Evolutionary conservation across 805 yeast genomes (phyloP), one percentile per base, ranked within the genome.

Genomic region (Candida coquimbonensis): DNA sequence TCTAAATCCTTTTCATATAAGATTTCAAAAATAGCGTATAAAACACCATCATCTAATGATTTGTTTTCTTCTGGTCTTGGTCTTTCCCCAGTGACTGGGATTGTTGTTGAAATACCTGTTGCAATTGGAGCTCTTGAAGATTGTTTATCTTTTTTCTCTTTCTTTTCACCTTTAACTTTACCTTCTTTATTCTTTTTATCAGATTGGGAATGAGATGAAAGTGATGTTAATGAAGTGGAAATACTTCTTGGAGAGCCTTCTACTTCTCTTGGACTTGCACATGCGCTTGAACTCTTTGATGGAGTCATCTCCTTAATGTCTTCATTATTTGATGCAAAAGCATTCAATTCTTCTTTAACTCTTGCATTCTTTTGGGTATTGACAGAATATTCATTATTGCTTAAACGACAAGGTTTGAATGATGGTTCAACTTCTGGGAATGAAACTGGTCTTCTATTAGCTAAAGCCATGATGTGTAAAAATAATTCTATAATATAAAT

Each of bases 1-100:
- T 74, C 75, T 1, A 81, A 66, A 59, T 86, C 95, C 50, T 74
- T 69, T 49, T 83, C 90, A 63, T 68, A 83, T 47, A 86, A 64
- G 42, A 85, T 84, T 47, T 78, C 74, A 58, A 86, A 84, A 45
- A 86, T 86, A 7, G 90, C 89, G 62, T 70, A 79, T 45, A 86
- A 67, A 16, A 86, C 93, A 52, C 81, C 83, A 63, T 82, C 89
- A 54, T 85, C 93, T 46, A 84, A 70, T 24, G 86, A 69, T 17
- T 67, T 65, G 53, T 80, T 80, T 51, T 80, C 80, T n/a, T 72
- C 73, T 3, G 95, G 95, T 52, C 68, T 68, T 40, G 90, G 89
- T 52, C 83, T 67, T 50, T 77, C 81, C 34, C 91, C 91, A 13
- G 90, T 82, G 7, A 85, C 86, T 1, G 93, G 93, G 47, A 85